These are phyloP conservation scores for Hygrocybe punicea DNA, from an alignment of 768 basidiomycete species.

Conservation along the genomic window DNA sequence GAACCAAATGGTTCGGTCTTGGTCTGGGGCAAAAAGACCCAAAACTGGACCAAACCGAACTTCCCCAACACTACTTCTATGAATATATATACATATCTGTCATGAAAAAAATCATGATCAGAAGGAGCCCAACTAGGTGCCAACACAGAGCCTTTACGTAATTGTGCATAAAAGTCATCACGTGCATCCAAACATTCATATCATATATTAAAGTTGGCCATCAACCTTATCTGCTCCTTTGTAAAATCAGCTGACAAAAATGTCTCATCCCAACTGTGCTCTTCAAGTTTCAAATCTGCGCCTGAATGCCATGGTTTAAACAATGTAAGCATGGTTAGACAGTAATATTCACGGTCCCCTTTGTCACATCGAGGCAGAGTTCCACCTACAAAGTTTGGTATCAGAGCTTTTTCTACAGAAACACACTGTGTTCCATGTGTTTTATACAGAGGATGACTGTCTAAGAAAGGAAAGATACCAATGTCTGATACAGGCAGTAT, in stretches of 20 bases:
- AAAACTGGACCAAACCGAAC: too few species aligned
- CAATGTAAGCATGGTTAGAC: slow-evolving; percentile 31
- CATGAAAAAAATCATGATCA: background rate
- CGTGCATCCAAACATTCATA: slow-evolving; percentile 28
- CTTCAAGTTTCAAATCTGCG: slow-evolving; percentile 20
- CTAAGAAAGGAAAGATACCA: slow-evolving; percentile 1
- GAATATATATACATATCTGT: too few species aligned
- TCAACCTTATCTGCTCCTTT: slow-evolving; percentile 10
- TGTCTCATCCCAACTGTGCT: slow-evolving; percentile 22
- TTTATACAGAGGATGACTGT: slow-evolving; percentile 9
- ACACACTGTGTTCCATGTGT: slow-evolving; percentile 10
- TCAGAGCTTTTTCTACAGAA: background rate
- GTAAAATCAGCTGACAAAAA: slow-evolving; percentile 15
- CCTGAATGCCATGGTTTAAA: slow-evolving; percentile 35
- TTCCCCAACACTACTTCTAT: too few species aligned
- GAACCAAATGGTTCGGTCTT: too few species aligned
- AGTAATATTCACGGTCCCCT: slow-evolving; percentile 34
- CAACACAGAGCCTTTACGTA: slow-evolving; percentile 4
- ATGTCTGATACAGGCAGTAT: background rate
- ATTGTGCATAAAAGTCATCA: slow-evolving; percentile 22
- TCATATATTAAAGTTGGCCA: slow-evolving; percentile 24
- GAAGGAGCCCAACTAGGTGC: background rate
- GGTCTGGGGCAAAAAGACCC: too few species aligned
- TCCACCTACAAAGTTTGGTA: slow-evolving; percentile 32
- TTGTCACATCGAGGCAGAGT: slow-evolving; percentile 27